These are phyloP conservation scores for Chamaenerion angustifolium DNA, from an alignment of 345 rosid species.

Conservation along the genomic window DNA sequence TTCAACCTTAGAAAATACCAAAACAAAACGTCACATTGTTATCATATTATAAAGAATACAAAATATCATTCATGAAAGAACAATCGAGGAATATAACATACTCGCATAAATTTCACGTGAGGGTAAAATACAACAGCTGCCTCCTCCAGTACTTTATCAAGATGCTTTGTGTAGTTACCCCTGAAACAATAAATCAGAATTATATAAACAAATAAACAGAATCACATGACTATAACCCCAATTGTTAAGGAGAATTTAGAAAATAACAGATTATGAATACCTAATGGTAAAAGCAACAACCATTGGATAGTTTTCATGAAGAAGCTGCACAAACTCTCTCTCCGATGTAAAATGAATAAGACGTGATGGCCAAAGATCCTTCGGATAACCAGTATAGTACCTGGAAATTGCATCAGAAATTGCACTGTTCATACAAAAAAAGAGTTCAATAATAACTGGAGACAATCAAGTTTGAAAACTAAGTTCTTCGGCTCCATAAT, in stretches of 20 bases:
- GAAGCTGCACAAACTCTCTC: slow-evolving; percentile 83
- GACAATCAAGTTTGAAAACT: too few species aligned
- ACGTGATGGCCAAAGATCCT: slow-evolving; percentile 73
- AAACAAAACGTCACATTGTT: too few species aligned
- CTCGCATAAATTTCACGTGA: slow-evolving; percentile 69
- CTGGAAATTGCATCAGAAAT: slow-evolving; percentile 18
- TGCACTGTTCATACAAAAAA: neutral
- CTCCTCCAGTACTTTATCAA: slow-evolving; percentile 75
- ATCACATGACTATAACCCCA: neutral
- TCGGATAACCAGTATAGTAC: slow-evolving; percentile 80
- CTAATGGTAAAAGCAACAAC: slow-evolving; percentile 82
- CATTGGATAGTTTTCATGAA: slow-evolving; percentile 67
- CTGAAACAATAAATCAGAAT: slow-evolving; percentile 24
- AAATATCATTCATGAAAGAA: neutral
- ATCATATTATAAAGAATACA: neutral
- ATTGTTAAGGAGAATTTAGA: neutral
- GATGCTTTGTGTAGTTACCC: slow-evolving; percentile 75
- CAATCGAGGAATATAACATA: slow-evolving; percentile 21
- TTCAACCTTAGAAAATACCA: slow-evolving; percentile 52
- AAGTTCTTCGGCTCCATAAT: neutral
- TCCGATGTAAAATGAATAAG: slow-evolving; percentile 74
- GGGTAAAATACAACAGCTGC: slow-evolving; percentile 85
- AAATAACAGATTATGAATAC: slow-evolving; percentile 20
- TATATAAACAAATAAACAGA: neutral
- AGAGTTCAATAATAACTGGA: neutral